Evolutionary conservation across 177 flowering plant species (phyloP).

Genomic region (Tripterygium wilfordii): DNA sequence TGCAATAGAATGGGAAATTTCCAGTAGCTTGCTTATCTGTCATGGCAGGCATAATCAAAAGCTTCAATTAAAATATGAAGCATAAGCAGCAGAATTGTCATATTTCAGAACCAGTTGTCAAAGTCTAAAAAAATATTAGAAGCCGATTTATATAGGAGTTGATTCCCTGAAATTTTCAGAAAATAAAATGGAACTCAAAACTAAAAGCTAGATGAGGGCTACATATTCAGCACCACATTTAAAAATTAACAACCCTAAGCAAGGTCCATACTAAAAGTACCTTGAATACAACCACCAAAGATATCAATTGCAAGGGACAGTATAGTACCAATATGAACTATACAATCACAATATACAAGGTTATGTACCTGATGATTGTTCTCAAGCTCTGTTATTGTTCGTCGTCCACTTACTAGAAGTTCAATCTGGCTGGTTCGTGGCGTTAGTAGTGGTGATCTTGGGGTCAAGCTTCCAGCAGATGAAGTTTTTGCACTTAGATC

Average conservation of each 20-base stretch:
- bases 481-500: conserved; percentile 35
- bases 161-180: no score
- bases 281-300: no score
- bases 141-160: no score
- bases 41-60: conserved; percentile 5
- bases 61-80: background rate
- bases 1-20: conserved; percentile 70
- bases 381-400: conserved; percentile 63
- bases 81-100: background rate
- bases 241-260: no score
- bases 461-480: conserved; percentile 76
- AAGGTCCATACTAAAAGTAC: no score
- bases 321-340: no score
- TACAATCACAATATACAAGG: background rate
- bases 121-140: no score
- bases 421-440: conserved; percentile 74
- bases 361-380: conserved; percentile 67
- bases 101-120: no score
- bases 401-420: conserved; percentile 49
- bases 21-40: conserved; percentile 83
- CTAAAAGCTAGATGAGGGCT: no score
- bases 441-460: conserved; percentile 73
- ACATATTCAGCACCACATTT: no score
- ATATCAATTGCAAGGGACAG: no score
- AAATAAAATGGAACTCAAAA: no score